Base-by-base conservation (phyloP, 2,329 filamentous ascomycete genomes). In the Pseudocercospora musae region DNA sequence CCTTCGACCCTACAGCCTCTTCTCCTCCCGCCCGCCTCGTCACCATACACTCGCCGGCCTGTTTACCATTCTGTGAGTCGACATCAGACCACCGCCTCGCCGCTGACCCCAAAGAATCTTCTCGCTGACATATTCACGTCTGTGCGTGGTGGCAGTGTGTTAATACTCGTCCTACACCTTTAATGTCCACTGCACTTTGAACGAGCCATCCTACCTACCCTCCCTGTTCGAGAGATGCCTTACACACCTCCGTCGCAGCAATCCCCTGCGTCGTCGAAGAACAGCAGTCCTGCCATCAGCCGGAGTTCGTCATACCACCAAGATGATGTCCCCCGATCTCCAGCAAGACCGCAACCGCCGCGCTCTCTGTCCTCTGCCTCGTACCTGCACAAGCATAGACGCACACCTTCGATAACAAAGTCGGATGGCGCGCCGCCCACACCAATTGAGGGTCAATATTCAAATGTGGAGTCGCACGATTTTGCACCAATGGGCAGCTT, bases 191-290 rank as follows among this genome's bases (percentile, higher is more conserved):
- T 63, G 72, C 72, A 71, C 70, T 72, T 68, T 79, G 74, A 76
- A 62, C 68, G 66, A 67, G 67, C 44, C 61, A 63, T 66, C 69
- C 66, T 62, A 69, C 72, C 69, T 71, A 73, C 67, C 72, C 68
- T 70, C 67, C 72, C 68, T 70, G 71, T 70, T 56, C 42, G 37
- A 48, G 60, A 48, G 48, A 95, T 95, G 91, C 91, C 91, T 86
- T 95, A 95, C 82, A 95, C 91, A 78, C 90, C 91, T 64, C 91
- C 91, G 66, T 86, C 88, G 71, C 85, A 85, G 78, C 80, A 81
- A 77, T 85, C 84, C 70, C 85, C 85, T 76, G 80, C 81, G 71
- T 79, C 82, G 69, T 85, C 85, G 62, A 82, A 82, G 74, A 76
- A 80, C 57, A 79, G 75, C 71, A 83, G 80, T 68, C 82, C 81